Evolutionary conservation across 1,284 basidiomycete genomes (phyloP), one percentile per base, ranked within the genome.

Genomic region (Moniliella sp.): DNA sequence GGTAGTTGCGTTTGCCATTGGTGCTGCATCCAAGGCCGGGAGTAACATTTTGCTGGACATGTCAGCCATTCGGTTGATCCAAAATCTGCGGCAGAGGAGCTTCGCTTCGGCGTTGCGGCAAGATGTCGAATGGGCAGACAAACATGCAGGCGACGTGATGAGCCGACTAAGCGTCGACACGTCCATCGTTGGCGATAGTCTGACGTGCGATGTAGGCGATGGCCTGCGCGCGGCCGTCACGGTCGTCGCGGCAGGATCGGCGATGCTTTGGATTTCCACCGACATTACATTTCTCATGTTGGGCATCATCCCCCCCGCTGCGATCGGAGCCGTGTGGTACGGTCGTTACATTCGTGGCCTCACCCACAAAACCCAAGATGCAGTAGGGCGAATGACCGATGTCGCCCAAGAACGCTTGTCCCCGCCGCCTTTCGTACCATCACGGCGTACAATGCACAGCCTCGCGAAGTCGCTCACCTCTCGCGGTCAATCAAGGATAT

Each of bases 191-290:
- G 91, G 91, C 25, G 88, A 94, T 63, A 80, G 78, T 75, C 77
- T 47, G 35, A 66, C 62, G n/a, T 47, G 45, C 8, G 48, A 52
- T 12, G 38, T 53, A 11, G 50, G 49, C 9, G 45, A 53, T 26
- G 48, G 49, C n/a, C 39, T 54, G 19, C 45, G 56, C 14, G 46
- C 52, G 2, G 47, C 43, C 10, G 38, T 46, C 7, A 57, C 52
- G 3, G 49, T 52, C 8, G 15, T 46, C 18, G 47, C 46, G 18
- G 45, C 50, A 77, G 82, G 93, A 42, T 79, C 78, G 25, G 81
- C 84, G 34, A 97, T 97, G 88, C 76, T 94, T 49, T 84, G 78
- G 64, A 73, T 94, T 40, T 93, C 84, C 1, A 76, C 81, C 0
- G 76, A 76, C 34, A 65, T 97, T 36, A 93, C 88, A 0, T 60